Percentiles rank a stretch among this genome's conserved stretches.
These are phyloP conservation scores for Dactylellina drechsleri DNA, from an alignment of 2,329 filamentous ascomycete genomes.

Conservation along the genomic window DNA sequence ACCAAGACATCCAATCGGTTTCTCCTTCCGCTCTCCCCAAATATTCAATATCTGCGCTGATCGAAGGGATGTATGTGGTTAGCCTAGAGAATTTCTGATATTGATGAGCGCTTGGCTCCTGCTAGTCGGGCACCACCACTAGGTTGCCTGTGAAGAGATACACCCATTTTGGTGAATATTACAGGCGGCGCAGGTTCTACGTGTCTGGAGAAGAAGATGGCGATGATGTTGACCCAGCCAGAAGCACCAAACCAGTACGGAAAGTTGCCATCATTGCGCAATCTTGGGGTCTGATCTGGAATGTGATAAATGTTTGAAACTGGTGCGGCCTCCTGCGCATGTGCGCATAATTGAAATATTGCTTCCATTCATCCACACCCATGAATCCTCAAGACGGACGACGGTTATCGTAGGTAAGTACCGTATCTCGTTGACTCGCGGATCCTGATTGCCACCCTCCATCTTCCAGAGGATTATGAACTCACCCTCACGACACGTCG, in stretches of 20 bases:
- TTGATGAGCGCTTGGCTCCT: conserved; percentile 34
- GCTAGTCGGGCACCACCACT: too few species aligned
- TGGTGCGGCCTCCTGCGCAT: not conserved
- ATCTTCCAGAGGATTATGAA: too few species aligned
- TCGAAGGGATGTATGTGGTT: conserved; percentile 25
- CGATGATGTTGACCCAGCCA: too few species aligned
- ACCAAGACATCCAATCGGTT: not conserved
- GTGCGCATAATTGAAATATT: not conserved
- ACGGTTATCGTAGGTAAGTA: too few species aligned
- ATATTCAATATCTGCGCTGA: not conserved
- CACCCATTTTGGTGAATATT: not conserved
- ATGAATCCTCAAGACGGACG: too few species aligned
- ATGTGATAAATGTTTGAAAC: conserved; percentile 22
- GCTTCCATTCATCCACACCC: not conserved
- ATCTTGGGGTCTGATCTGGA: conserved; percentile 25
- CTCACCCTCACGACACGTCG: too few species aligned
- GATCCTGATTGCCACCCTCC: not conserved
- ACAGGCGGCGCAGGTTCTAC: not conserved
- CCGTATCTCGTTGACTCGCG: too few species aligned
- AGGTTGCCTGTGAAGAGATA: not conserved
- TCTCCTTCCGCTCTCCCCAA: conserved; percentile 3
- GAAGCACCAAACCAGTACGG: too few species aligned
- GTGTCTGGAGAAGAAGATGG: not conserved
- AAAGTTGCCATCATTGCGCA: conserved; percentile 53
- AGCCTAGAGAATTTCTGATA: conserved; percentile 35